Evolutionary conservation across 805 yeast species (phyloP).

Genomic region (Wickerhamiella nectarea): DNA sequence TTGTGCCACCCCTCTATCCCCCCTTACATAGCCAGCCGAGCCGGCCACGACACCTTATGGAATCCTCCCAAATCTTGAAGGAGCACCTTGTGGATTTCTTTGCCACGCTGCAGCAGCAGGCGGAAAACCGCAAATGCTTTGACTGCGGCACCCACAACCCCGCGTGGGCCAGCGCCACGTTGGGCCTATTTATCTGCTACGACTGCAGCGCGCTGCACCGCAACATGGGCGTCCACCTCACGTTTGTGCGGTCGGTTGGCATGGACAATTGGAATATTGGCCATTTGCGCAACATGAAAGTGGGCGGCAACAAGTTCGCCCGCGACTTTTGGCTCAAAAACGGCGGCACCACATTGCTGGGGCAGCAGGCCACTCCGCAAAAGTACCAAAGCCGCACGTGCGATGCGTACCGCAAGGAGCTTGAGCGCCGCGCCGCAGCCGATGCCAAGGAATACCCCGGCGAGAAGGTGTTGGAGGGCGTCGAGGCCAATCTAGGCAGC

Average conservation of each 20-base stretch:
- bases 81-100: slow-evolving; percentile 60
- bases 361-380: slow-evolving; percentile 41
- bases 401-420: slow-evolving; percentile 62
- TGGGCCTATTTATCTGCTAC: slow-evolving; percentile 81
- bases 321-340: slow-evolving; percentile 70
- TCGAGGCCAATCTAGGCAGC: slow-evolving; percentile 16
- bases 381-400: slow-evolving; percentile 78
- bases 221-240: slow-evolving; percentile 87
- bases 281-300: slow-evolving; percentile 81
- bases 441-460: slow-evolving; percentile 68
- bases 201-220: slow-evolving; percentile 95
- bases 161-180: slow-evolving; percentile 96
- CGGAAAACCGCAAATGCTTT: slow-evolving; percentile 73
- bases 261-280: slow-evolving; percentile 89
- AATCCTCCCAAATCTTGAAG: slow-evolving; percentile 27
- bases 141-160: slow-evolving; percentile 92
- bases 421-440: slow-evolving; percentile 49
- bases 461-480: slow-evolving; percentile 48
- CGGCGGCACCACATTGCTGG: slow-evolving; percentile 66
- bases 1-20: neutral
- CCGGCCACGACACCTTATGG: slow-evolving; percentile 1
- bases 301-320: slow-evolving; percentile 84
- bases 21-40: neutral
- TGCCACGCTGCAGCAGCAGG: slow-evolving; percentile 42
- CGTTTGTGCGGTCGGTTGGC: slow-evolving; percentile 84